Evolutionary conservation across 1,284 basidiomycete species (phyloP).

Genomic region (Ceratobasidium sp.): DNA sequence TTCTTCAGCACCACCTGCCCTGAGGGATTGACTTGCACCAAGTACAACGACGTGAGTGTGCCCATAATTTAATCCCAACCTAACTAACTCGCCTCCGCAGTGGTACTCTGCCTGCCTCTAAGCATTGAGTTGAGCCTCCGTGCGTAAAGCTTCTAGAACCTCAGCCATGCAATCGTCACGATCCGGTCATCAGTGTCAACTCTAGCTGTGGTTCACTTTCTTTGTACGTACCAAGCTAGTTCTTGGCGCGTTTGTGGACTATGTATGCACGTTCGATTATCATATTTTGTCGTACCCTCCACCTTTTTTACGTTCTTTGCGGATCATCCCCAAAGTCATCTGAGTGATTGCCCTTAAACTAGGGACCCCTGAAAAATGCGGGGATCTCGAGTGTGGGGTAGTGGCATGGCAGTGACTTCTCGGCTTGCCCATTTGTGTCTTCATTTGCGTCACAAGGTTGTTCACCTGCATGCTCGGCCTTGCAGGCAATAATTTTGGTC

Average conservation of each 20-base stretch:
- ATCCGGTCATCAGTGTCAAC: slow-evolving; percentile 15
- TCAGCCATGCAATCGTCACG: background rate
- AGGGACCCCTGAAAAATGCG: slow-evolving; percentile 15
- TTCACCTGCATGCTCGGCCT: too few relatives aligned
- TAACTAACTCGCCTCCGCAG: background rate
- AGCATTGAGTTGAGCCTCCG: background rate
- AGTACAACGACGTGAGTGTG: slow-evolving; percentile 20
- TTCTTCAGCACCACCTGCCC: slow-evolving; percentile 2
- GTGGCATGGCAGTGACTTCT: too few relatives aligned
- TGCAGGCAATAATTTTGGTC: background rate
- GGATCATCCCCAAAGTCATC: background rate
- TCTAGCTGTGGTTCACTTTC: slow-evolving; percentile 6
- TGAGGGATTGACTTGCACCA: slow-evolving; percentile 1
- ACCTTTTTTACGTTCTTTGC: background rate
- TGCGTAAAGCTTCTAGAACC: background rate
- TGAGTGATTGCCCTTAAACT: background rate
- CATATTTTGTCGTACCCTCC: background rate
- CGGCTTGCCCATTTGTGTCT: slow-evolving; percentile 3
- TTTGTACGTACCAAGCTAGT: background rate
- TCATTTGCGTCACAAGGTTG: slow-evolving; percentile 1
- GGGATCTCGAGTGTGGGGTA: background rate
- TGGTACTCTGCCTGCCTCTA: slow-evolving; percentile 23
- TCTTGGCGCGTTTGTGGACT: background rate
- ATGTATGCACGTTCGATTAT: slow-evolving; percentile 4
- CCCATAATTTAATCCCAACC: background rate